Percentiles rank a stretch among this genome's conserved stretches.
These are phyloP conservation scores for Cyclaneusma minus DNA, from an alignment of 2,329 filamentous ascomycete species.

Conservation along the genomic window DNA sequence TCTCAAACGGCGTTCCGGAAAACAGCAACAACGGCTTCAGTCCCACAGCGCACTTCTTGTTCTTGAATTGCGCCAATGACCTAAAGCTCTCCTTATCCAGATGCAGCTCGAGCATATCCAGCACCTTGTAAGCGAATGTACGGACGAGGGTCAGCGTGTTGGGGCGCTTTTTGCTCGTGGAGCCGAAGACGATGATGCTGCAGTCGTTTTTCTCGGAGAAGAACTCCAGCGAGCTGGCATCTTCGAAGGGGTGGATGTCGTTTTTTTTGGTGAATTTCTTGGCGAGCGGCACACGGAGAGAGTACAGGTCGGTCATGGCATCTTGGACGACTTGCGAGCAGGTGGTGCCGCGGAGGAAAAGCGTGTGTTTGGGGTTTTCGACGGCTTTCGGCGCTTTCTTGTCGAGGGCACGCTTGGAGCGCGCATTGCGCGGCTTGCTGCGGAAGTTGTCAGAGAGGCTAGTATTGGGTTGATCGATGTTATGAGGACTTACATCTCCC, in stretches of 20 bases:
- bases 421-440: constrained; percentile 62
- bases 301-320: constrained; percentile 69
- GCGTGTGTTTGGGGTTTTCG: constrained; percentile 80
- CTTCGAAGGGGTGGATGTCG: constrained; percentile 85
- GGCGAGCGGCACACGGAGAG: constrained; percentile 68
- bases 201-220: constrained; percentile 95
- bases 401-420: constrained; percentile 88
- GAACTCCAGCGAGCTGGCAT: constrained; percentile 77
- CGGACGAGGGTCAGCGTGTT: constrained; percentile 74
- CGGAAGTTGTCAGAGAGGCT: too few relatives aligned
- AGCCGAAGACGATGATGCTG: constrained; percentile 69
- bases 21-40: constrained; percentile 87
- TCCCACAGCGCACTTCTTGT: constrained; percentile 60
- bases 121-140: constrained; percentile 70
- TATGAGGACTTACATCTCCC: too few relatives aligned
- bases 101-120: constrained; percentile 89
- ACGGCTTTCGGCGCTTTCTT: constrained; percentile 77
- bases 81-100: constrained; percentile 62
- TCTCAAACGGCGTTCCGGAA: constrained; percentile 75
- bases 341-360: constrained; percentile 78
- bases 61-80: constrained; percentile 60
- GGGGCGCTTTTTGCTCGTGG: constrained; percentile 86
- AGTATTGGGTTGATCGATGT: too few relatives aligned
- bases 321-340: constrained; percentile 73
- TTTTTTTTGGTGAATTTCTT: constrained; percentile 98